These are phyloP conservation scores for Pisolithus albus DNA, from an alignment of 768 basidiomycete genomes.

Conservation along the genomic window DNA sequence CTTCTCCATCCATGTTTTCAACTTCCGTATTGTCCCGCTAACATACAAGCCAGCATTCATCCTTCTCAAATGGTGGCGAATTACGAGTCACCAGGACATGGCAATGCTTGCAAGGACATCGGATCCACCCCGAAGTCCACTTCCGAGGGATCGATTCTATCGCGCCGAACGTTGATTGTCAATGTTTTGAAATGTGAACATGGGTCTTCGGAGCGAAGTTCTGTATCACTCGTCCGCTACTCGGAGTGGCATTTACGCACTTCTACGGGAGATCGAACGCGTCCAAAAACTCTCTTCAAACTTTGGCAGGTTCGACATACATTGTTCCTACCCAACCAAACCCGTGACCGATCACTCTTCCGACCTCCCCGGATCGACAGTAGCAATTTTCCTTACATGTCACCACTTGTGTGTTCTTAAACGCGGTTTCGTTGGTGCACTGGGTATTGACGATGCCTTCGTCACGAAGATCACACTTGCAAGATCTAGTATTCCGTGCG, in stretches of 20 bases:
- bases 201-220: conserved; percentile 16
- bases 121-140: conserved; percentile 14
- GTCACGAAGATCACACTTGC: conserved; percentile 19
- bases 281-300: neutral
- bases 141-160: neutral
- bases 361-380: conserved; percentile 16
- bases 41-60: no score
- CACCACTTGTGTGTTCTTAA: conserved; percentile 14
- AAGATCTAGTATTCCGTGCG: conserved; percentile 14
- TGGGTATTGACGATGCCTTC: conserved; percentile 23
- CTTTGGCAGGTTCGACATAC: conserved; percentile 12
- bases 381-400: conserved; percentile 19
- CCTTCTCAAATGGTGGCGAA: no score
- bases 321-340: no score
- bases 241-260: conserved; percentile 12
- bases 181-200: neutral
- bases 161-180: conserved; percentile 12
- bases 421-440: conserved; percentile 19
- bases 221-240: conserved; percentile 22
- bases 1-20: conserved; percentile 26
- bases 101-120: conserved; percentile 18
- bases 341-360: conserved; percentile 4
- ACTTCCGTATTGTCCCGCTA: conserved; percentile 46
- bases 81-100: no score
- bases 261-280: conserved; percentile 17